These are phyloP conservation scores for Cytauxzoon felis DNA, from an alignment of 169 alveolate genomes.

Conservation along the genomic window DNA sequence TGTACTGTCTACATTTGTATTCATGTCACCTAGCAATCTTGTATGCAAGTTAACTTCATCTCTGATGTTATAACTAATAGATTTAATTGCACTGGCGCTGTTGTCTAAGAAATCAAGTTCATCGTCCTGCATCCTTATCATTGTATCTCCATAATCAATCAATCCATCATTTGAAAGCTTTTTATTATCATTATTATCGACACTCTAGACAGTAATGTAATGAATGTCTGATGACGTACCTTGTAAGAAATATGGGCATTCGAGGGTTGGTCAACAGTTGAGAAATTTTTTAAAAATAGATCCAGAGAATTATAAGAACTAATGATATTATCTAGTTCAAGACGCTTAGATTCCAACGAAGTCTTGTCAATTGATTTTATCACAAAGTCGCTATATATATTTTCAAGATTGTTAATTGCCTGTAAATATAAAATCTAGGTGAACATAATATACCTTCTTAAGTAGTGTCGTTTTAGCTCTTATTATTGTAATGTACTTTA, in stretches of 20 bases:
- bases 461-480: conserved; percentile 52
- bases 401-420: conserved; percentile 52
- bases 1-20: conserved; percentile 63
- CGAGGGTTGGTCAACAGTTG: not conserved
- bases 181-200: conserved; percentile 2
- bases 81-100: conserved; percentile 68
- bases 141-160: conserved; percentile 48
- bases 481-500: conserved; percentile 32
- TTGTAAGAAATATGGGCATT: no score
- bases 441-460: conserved; percentile 14
- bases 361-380: not conserved
- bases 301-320: conserved; percentile 32
- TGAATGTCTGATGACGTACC: no score
- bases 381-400: conserved; percentile 30
- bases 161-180: conserved; percentile 18
- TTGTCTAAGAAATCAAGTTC: conserved; percentile 66
- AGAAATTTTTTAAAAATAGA: not conserved
- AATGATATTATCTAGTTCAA: conserved; percentile 28
- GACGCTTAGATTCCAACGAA: not conserved
- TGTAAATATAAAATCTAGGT: not conserved
- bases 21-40: conserved; percentile 65
- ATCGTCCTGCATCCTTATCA: conserved; percentile 71
- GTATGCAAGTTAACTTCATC: conserved; percentile 67
- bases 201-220: not conserved
- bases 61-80: conserved; percentile 68